Conservation (phyloP, 2,329 filamentous ascomycete genomes). For the Penicillium italicum region DNA sequence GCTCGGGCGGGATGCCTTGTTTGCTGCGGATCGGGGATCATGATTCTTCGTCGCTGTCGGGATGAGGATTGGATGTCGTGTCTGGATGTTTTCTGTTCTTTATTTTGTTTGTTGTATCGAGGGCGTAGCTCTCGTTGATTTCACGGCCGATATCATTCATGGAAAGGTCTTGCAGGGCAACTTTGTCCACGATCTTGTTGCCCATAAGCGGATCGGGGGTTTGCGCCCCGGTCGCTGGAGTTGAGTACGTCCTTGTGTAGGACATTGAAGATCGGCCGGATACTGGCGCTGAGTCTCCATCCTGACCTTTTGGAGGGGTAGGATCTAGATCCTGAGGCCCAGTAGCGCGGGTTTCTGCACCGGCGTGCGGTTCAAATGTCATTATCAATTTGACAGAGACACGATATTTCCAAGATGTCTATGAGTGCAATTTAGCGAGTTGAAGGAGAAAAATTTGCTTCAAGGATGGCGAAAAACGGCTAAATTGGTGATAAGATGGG, state of each 20-base stretch:
- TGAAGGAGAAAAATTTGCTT: slow-evolving; percentile 5
- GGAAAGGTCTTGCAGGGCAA: slow-evolving; percentile 18
- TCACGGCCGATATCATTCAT: slow-evolving; percentile 12
- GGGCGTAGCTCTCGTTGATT: slow-evolving; percentile 14
- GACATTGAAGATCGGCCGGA: slow-evolving; percentile 21
- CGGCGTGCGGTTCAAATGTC: slow-evolving; percentile 7
- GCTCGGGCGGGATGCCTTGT: slow-evolving; percentile 41
- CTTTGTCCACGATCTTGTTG: slow-evolving; percentile 12
- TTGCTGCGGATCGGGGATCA: slow-evolving; percentile 18
- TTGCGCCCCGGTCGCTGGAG: slow-evolving; percentile 28
- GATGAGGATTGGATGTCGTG: slow-evolving; percentile 11
- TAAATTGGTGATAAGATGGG: slow-evolving; percentile 11
- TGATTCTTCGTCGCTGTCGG: slow-evolving; percentile 19
- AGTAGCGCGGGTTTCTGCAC: slow-evolving; percentile 6
- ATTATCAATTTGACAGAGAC: slow-evolving; percentile 1
- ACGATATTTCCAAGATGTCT: not conserved
- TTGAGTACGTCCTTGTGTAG: slow-evolving; percentile 18
- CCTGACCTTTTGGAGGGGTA: not conserved
- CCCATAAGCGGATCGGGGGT: slow-evolving; percentile 29
- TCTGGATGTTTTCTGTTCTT: slow-evolving; percentile 17
- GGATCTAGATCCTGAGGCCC: slow-evolving; percentile 2
- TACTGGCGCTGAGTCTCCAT: slow-evolving; percentile 11
- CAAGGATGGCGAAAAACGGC: slow-evolving; percentile 4
- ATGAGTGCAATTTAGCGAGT: not conserved
- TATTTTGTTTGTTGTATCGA: slow-evolving; percentile 14